Evolutionary conservation across 345 rosid genomes (phyloP), one percentile per base, ranked within the genome.

Genomic region (Eucalyptus albens): DNA sequence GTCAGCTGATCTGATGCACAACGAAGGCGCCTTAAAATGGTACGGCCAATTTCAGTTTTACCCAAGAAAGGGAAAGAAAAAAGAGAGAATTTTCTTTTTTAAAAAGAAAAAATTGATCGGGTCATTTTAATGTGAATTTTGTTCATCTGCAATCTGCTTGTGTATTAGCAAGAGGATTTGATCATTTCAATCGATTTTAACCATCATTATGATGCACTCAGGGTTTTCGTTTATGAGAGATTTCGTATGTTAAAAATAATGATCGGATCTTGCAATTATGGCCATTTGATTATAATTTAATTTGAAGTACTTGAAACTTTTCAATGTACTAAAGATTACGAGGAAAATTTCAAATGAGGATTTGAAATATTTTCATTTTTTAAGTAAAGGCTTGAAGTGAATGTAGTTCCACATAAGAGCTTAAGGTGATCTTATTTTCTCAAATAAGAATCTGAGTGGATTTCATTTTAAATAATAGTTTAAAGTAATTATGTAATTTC

Each of bases 371-470:
- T 53, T 1, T 53, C 56, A 53, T 53, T 53, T 53, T 53, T 53
- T 0, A 53, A 53, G 4, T 53, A 21, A 53, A 53, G 0, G 0
- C 11, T 53, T 53, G 24, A 53, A 53, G 2, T 53, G 1, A 2
- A 53, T 53, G 0, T 4, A 0, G 5, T 53, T 53, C 2, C 4
- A 53, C 10, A 8, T 53, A 53, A 53, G 5, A 53, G 5, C 0
- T 1, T 8, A 53, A 53, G 0, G 0, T 53, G 5, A 8, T 0
- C 5, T 21, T 3, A 53, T 53, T 53, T 53, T 53, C 0, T 53
- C 0, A 53, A 21, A 53, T 53, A 21, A 8, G 0, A 19, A 0
- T 0, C 0, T 8, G 0, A 8, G 1, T 19, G 5, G 21, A 53
- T 53, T 21, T 53, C 2, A 0, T 53, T 53, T 53, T 0, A 53